phyloP scores from a whole-genome alignment of 345 rosid genomes.

The Pugionium cornutum region DNA sequence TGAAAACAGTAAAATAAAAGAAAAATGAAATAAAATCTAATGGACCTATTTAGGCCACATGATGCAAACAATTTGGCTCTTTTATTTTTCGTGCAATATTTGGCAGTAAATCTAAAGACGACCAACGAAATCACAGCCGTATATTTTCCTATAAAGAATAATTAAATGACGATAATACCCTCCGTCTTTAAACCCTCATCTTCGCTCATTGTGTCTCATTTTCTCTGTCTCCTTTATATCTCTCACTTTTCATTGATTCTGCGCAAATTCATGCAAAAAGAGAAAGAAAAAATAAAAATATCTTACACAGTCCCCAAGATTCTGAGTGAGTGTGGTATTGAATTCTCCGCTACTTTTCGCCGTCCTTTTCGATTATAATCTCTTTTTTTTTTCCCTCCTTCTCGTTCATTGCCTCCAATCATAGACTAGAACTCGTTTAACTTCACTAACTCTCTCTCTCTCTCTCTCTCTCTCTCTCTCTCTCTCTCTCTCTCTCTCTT shows the following conservation, averaged over 20 bases:
- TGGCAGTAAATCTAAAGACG: background rate
- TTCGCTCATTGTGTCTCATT: background rate
- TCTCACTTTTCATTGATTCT: slow-evolving; percentile 20
- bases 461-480: no score
- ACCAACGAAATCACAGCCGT: slow-evolving; percentile 17
- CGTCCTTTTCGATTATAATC: slow-evolving; percentile 22
- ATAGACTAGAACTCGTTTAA: background rate
- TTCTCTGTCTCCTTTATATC: background rate
- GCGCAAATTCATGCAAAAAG: slow-evolving; percentile 36
- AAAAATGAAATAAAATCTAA: no score
- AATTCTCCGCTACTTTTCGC: slow-evolving; percentile 23
- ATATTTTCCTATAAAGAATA: background rate
- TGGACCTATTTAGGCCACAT: no score
- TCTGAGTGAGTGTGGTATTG: slow-evolving; percentile 31
- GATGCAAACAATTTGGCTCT: no score
- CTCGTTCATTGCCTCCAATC: background rate
- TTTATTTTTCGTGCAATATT: no score
- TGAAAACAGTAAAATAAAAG: no score
- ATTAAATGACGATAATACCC: slow-evolving; percentile 22
- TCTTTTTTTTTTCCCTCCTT: slow-evolving; percentile 3
- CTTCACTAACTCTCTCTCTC: background rate
- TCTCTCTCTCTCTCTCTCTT: no score
- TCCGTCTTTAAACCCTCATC: slow-evolving; percentile 10
- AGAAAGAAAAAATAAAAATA: background rate
- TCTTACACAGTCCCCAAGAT: slow-evolving; percentile 35